phyloP scores from a whole-genome alignment of 352 stramenopile genomes.

The Globisporangium rhizosaccharum region DNA sequence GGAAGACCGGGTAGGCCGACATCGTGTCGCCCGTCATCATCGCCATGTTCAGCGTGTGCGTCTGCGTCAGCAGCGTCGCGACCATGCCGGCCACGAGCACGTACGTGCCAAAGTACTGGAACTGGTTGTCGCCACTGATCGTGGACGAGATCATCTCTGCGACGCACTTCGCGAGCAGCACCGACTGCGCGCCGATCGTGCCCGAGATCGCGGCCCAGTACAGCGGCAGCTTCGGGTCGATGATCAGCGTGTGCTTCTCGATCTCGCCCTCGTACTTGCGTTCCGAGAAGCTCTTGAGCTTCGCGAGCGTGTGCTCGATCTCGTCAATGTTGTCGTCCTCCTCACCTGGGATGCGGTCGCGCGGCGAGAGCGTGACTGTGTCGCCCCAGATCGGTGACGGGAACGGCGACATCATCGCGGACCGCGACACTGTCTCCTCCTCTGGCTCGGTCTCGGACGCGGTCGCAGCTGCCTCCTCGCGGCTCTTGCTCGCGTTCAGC shows the following conservation, averaged over 20 bases:
- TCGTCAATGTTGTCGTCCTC: slow-evolving; percentile 54
- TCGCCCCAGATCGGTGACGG: slow-evolving; percentile 62
- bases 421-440: slow-evolving; percentile 28
- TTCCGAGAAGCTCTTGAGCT: slow-evolving; percentile 36
- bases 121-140: slow-evolving; percentile 82
- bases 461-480: slow-evolving; percentile 7
- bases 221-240: slow-evolving; percentile 78
- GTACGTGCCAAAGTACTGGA: slow-evolving; percentile 81
- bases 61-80: slow-evolving; percentile 72
- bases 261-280: slow-evolving; percentile 62
- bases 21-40: slow-evolving; percentile 85
- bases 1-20: slow-evolving; percentile 82
- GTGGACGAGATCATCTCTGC: slow-evolving; percentile 81
- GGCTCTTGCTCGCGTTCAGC: slow-evolving; percentile 14
- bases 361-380: slow-evolving; percentile 37
- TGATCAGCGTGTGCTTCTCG: slow-evolving; percentile 82
- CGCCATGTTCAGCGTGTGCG: slow-evolving; percentile 80
- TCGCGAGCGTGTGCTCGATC: slow-evolving; percentile 34
- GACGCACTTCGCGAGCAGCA: slow-evolving; percentile 83
- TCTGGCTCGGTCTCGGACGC: slow-evolving; percentile 13
- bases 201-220: slow-evolving; percentile 87
- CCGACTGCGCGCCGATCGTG: slow-evolving; percentile 75
- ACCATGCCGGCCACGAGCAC: slow-evolving; percentile 73
- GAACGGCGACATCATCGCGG: slow-evolving; percentile 77
- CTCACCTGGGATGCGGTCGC: slow-evolving; percentile 32